These are phyloP conservation scores for Candida gorgasii DNA, from an alignment of 805 yeast genomes.

Conservation along the genomic window DNA sequence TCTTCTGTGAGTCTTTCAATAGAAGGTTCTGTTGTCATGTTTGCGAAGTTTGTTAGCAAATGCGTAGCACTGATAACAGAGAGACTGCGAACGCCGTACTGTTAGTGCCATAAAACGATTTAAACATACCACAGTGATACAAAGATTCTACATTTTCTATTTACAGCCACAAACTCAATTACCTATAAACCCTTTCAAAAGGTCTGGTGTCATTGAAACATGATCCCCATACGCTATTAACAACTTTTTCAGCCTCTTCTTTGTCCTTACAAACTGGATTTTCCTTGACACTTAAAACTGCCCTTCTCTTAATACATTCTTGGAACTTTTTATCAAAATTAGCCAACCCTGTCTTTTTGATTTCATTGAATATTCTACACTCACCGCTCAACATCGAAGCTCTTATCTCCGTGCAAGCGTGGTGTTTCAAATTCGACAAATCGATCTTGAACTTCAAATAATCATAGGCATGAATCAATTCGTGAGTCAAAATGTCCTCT, in stretches of 20 bases:
- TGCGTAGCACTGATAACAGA: neutral
- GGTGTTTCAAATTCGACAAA: conserved; percentile 83
- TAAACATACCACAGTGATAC: no score
- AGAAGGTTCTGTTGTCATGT: neutral
- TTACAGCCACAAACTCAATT: no score
- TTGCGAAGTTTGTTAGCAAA: no score
- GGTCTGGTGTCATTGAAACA: conserved; percentile 96
- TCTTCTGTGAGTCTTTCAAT: conserved; percentile 49
- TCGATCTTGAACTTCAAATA: conserved; percentile 84
- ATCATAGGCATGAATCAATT: conserved; percentile 91
- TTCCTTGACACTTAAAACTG: conserved; percentile 76
- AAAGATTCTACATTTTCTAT: no score
- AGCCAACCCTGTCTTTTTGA: conserved; percentile 53
- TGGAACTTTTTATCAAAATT: conserved; percentile 82
- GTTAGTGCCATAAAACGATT: no score
- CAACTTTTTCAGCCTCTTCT: conserved; percentile 75
- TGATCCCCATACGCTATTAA: conserved; percentile 85
- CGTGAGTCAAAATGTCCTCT: conserved; percentile 92
- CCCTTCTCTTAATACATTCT: conserved; percentile 86
- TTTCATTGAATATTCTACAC: conserved; percentile 87
- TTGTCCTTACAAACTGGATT: conserved; percentile 79
- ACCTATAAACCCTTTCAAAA: conserved; percentile 85
- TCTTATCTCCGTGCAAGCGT: conserved; percentile 95
- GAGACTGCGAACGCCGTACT: neutral
- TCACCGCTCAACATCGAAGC: conserved; percentile 94